Conservation (phyloP, 1,139 yeast genomes). For the Saccharomyces pastorianus region DNA sequence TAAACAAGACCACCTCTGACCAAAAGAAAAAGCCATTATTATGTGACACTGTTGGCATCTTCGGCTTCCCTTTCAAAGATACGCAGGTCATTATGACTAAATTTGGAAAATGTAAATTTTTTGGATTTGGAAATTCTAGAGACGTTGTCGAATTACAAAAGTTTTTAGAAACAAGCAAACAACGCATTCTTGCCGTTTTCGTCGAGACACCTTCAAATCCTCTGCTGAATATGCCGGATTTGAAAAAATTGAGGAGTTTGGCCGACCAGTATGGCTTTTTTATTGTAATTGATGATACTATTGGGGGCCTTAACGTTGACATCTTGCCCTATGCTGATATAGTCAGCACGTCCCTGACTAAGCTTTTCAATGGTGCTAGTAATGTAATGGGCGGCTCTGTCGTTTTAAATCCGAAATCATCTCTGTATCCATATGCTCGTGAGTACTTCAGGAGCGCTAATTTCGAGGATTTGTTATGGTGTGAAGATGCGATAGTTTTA, state of each 20-base stretch:
- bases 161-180: conserved; percentile 51
- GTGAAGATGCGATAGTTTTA: conserved; percentile 84
- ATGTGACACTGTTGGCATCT: conserved; percentile 50
- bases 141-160: conserved; percentile 60
- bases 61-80: conserved; percentile 93
- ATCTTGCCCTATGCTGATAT: conserved; percentile 78
- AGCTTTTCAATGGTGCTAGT: conserved; percentile 91
- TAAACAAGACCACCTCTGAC: not conserved
- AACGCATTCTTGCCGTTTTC: conserved; percentile 56
- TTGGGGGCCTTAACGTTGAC: conserved; percentile 81
- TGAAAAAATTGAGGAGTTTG: conserved; percentile 52
- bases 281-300: conserved; percentile 89
- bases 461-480: conserved; percentile 77
- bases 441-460: conserved; percentile 38
- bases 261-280: conserved; percentile 66
- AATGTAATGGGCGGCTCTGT: conserved; percentile 93
- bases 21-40: not conserved
- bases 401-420: conserved; percentile 63
- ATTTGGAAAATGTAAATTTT: conserved; percentile 82
- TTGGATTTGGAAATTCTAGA: conserved; percentile 76
- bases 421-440: conserved; percentile 46
- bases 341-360: conserved; percentile 83
- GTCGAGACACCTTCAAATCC: conserved; percentile 96
- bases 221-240: conserved; percentile 72
- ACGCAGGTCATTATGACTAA: conserved; percentile 76